These are phyloP conservation scores for Psilocybe tampanensis DNA, from an alignment of 768 basidiomycete genomes.

Conservation along the genomic window DNA sequence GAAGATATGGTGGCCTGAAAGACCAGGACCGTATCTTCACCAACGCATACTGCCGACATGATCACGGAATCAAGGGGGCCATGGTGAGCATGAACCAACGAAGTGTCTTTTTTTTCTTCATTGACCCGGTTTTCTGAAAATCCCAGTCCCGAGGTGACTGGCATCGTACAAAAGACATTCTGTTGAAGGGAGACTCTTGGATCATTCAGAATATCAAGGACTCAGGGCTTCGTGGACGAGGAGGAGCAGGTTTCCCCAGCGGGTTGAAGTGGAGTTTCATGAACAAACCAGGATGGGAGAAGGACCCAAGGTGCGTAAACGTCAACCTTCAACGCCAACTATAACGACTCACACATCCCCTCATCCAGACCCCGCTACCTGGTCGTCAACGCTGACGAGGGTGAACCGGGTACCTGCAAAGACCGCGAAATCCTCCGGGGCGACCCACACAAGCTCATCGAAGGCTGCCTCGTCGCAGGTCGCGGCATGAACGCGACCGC, in stretches of 20 bases:
- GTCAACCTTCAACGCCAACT: conserved; percentile 2
- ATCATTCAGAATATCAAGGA: conserved; percentile 97
- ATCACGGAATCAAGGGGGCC: conserved; percentile 93
- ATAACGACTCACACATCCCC: not conserved
- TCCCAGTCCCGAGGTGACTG: conserved; percentile 92
- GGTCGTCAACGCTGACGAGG: conserved; percentile 98
- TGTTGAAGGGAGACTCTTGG: conserved; percentile 95
- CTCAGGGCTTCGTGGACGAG: conserved; percentile 92
- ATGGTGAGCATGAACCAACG: conserved; percentile 48
- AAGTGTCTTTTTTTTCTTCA: not conserved
- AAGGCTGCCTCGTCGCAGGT: conserved; percentile 96
- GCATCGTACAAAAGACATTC: conserved; percentile 97
- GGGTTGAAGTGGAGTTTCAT: conserved; percentile 98
- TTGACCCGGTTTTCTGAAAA: not conserved
- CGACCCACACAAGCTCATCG: conserved; percentile 97
- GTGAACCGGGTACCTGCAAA: conserved; percentile 98
- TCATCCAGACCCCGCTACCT: conserved; percentile 82
- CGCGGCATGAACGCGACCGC: conserved; percentile 97
- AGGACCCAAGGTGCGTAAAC: conserved; percentile 73
- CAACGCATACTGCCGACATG: conserved; percentile 85
- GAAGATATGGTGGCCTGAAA: conserved; percentile 90
- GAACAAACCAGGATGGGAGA: conserved; percentile 99
- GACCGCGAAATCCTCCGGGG: conserved; percentile 98
- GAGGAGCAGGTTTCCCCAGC: conserved; percentile 95
- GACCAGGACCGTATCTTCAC: conserved; percentile 96